Conservation (phyloP, 2,329 filamentous ascomycete genomes). For the Fusarium torulosum region DNA sequence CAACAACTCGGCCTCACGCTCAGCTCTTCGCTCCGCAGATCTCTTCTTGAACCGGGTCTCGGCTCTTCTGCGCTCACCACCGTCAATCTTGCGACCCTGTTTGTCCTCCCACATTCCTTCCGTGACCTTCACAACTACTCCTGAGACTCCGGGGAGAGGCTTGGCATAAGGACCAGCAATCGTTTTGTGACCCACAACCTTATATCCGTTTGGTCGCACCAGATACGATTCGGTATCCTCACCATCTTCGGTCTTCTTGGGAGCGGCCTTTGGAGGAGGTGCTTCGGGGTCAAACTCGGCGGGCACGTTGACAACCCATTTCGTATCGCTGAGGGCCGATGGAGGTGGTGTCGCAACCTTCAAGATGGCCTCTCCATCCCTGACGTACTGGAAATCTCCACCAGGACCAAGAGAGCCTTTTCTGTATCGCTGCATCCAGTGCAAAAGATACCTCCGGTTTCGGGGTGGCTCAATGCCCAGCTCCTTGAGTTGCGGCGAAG, state of each 20-base stretch:
- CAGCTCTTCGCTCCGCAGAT: conserved; percentile 81
- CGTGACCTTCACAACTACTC: conserved; percentile 75
- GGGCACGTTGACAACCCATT: conserved; percentile 69
- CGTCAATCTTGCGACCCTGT: conserved; percentile 91
- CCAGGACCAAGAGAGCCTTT: conserved; percentile 83
- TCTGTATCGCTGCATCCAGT: conserved; percentile 88
- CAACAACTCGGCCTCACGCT: conserved; percentile 60
- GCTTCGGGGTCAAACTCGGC: conserved; percentile 53
- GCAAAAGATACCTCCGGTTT: conserved; percentile 83
- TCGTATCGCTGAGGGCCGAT: conserved; percentile 58
- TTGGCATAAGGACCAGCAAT: conserved; percentile 82
- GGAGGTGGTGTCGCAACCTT: conserved; percentile 60
- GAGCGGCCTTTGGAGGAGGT: conserved; percentile 46
- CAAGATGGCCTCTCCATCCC: conserved; percentile 65
- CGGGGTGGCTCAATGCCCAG: conserved; percentile 89
- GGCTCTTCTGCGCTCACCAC: conserved; percentile 89
- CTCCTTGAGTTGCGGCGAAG: conserved; percentile 81
- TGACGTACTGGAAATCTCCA: conserved; percentile 82
- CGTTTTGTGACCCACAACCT: conserved; percentile 73
- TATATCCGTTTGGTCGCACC: conserved; percentile 62
- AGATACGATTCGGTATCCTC: conserved; percentile 29
- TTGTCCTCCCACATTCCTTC: conserved; percentile 96
- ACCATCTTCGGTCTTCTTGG: background rate
- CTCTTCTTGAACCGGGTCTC: conserved; percentile 90
- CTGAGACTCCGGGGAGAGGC: conserved; percentile 73